These are phyloP conservation scores for Daldinia concentrica DNA, from an alignment of 495 filamentous ascomycete species.

Conservation along the genomic window DNA sequence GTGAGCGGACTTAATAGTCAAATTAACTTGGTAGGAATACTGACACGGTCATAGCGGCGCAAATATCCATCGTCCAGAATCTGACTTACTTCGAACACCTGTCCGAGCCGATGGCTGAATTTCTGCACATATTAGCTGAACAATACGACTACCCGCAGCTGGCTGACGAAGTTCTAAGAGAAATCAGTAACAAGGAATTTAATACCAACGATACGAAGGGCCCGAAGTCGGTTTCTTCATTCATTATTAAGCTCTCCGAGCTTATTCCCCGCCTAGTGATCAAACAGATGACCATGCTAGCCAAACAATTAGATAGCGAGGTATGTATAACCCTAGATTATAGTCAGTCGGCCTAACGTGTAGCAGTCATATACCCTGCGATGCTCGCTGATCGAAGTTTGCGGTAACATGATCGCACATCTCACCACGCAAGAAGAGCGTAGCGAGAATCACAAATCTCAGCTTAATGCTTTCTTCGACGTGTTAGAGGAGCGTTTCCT, in stretches of 20 bases:
- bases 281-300: slow-evolving; percentile 93
- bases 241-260: slow-evolving; percentile 96
- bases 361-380: slow-evolving; percentile 87
- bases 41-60: slow-evolving; percentile 73
- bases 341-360: slow-evolving; percentile 27
- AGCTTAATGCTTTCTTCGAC: slow-evolving; percentile 96
- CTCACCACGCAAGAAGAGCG: slow-evolving; percentile 90
- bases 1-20: slow-evolving; percentile 57
- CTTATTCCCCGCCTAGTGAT: slow-evolving; percentile 90
- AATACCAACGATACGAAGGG: slow-evolving; percentile 94
- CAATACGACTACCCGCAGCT: slow-evolving; percentile 99
- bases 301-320: slow-evolving; percentile 95
- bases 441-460: slow-evolving; percentile 88
- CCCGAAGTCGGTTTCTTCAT: slow-evolving; percentile 97
- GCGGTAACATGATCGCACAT: slow-evolving; percentile 93
- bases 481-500: slow-evolving; percentile 95
- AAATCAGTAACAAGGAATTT: slow-evolving; percentile 97
- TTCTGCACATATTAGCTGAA: slow-evolving; percentile 92
- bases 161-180: slow-evolving; percentile 90
- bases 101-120: slow-evolving; percentile 98
- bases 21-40: slow-evolving; percentile 11
- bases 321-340: slow-evolving; percentile 53
- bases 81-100: slow-evolving; percentile 98
- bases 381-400: slow-evolving; percentile 95
- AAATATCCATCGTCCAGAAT: slow-evolving; percentile 97